Conservation (phyloP, 768 basidiomycete species). For the Goffeauzyma gilvescens region DNA sequence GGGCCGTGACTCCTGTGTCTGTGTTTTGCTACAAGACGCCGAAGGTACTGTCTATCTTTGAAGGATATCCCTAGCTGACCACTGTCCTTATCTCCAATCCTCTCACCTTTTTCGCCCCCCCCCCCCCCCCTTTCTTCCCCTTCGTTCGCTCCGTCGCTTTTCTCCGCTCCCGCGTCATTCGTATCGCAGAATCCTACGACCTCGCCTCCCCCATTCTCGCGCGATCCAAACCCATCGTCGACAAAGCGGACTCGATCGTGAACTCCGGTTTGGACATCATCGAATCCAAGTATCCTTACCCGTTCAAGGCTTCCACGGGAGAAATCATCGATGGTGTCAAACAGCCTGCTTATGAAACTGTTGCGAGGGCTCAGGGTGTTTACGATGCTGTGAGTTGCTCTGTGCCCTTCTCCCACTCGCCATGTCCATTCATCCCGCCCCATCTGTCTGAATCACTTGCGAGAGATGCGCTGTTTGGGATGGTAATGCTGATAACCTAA, state of each 20-base stretch:
- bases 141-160: not conserved
- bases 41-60: too few species aligned
- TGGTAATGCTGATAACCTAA: too few species aligned
- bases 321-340: conserved; percentile 22
- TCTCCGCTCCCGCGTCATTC: not conserved
- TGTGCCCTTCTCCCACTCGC: too few species aligned
- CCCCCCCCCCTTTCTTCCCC: not conserved
- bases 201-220: conserved; percentile 24
- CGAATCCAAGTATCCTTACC: conserved; percentile 26
- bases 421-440: too few species aligned
- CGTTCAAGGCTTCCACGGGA: conserved; percentile 29
- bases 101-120: not conserved
- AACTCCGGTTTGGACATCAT: conserved; percentile 16
- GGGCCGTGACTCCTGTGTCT: too few species aligned
- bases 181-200: conserved; percentile 23
- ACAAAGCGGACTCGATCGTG: conserved; percentile 25
- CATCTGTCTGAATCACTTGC: too few species aligned
- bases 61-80: too few species aligned
- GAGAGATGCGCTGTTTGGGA: too few species aligned
- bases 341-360: conserved; percentile 13
- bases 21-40: too few species aligned
- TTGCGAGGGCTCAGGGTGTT: conserved; percentile 18
- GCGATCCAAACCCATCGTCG: conserved; percentile 24
- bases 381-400: conserved; percentile 25
- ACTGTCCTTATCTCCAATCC: not conserved